These are phyloP conservation scores for Cinnamomum chago DNA, from an alignment of 164 flowering plant species.

Conservation along the genomic window DNA sequence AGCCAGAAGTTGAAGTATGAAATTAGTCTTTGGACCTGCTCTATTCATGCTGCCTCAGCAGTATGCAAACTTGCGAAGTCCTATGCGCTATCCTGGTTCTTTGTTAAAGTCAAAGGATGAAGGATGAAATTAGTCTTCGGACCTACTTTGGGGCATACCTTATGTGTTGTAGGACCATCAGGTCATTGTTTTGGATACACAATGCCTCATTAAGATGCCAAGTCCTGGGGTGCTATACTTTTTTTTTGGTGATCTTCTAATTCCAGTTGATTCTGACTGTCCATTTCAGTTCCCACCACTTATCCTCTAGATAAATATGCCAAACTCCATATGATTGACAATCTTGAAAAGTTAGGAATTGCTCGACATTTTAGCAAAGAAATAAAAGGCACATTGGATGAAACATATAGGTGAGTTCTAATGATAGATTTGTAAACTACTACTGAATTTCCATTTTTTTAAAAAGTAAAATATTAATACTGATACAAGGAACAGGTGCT, in stretches of 20 bases:
- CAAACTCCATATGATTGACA: constrained; percentile 60
- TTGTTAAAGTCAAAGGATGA: too few species aligned
- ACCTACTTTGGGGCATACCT: too few species aligned
- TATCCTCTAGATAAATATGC: constrained; percentile 61
- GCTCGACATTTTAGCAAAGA: constrained; percentile 59
- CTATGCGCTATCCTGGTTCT: too few species aligned
- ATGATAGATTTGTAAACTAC: neutral
- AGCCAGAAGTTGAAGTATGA: neutral
- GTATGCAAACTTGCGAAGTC: too few species aligned
- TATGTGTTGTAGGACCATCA: too few species aligned
- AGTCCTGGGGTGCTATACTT: too few species aligned
- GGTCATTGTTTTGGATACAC: too few species aligned
- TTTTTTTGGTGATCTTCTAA: neutral
- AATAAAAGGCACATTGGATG: constrained; percentile 49
- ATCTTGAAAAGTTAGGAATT: constrained; percentile 65
- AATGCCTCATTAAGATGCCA: too few species aligned
- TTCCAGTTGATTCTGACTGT: neutral
- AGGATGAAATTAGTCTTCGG: too few species aligned
- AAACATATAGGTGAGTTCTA: constrained; percentile 50
- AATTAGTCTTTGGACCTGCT: too few species aligned
- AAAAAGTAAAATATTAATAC: neutral
- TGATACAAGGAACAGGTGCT: constrained; percentile 42
- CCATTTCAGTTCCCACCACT: constrained; percentile 68
- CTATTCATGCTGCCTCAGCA: neutral
- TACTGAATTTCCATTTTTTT: neutral